Conservation (phyloP, 805 yeast species). For the Hanseniaspora clermontiae region DNA sequence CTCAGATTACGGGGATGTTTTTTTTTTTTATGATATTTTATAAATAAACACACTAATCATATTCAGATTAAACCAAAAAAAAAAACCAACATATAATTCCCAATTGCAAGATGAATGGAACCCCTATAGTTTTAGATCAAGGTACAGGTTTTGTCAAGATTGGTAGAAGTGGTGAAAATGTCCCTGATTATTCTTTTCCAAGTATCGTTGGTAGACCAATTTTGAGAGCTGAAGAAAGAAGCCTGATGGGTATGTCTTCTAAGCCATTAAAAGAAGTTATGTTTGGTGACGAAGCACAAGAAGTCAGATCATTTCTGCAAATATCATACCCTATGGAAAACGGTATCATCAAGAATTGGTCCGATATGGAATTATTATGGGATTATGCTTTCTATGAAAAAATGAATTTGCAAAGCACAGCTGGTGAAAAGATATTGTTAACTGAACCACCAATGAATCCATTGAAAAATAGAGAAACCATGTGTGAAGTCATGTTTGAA, state of each 20-base stretch:
- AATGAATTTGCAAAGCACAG: conserved; percentile 64
- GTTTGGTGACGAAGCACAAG: conserved; percentile 95
- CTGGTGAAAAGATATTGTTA: conserved; percentile 67
- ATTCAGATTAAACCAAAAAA: not conserved
- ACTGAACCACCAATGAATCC: conserved; percentile 99
- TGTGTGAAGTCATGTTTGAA: conserved; percentile 93
- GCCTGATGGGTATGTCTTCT: conserved; percentile 37
- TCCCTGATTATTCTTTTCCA: conserved; percentile 94
- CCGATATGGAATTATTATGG: conserved; percentile 97
- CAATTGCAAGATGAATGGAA: not conserved
- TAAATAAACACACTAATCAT: not conserved
- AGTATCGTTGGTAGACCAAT: conserved; percentile 97
- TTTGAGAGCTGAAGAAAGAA: conserved; percentile 85
- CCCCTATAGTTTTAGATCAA: conserved; percentile 67
- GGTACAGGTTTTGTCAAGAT: conserved; percentile 98
- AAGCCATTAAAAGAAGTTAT: conserved; percentile 84
- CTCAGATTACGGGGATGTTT: too few species aligned
- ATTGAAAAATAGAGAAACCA: conserved; percentile 71
- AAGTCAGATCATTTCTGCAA: conserved; percentile 78
- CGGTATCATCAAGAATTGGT: conserved; percentile 95
- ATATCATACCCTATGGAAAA: conserved; percentile 98
- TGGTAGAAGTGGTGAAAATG: conserved; percentile 92
- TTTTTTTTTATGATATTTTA: too few species aligned
- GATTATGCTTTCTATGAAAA: conserved; percentile 90
- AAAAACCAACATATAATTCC: not conserved